Evolutionary conservation across 306 rosid species (phyloP).

Genomic region (Hippophae gyantsensis): DNA sequence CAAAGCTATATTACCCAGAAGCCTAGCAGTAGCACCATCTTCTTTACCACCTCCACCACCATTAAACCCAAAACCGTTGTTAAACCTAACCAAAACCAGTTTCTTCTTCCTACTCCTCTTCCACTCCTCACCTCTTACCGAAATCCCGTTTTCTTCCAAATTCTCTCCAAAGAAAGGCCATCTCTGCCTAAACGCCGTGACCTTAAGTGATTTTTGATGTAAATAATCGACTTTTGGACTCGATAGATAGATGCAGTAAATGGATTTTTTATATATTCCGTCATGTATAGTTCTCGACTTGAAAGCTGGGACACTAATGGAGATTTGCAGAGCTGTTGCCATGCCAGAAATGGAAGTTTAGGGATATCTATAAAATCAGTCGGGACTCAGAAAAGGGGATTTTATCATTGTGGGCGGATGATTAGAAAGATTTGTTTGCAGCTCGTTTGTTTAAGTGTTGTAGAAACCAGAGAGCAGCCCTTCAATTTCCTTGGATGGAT

Average conservation of each 20-base stretch:
- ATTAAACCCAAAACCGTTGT: slow-evolving; percentile 69
- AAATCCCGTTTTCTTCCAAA: slow-evolving; percentile 26
- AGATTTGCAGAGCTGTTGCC: slow-evolving; percentile 38
- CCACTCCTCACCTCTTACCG: slow-evolving; percentile 29
- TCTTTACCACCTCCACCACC: slow-evolving; percentile 62
- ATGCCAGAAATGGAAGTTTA: slow-evolving; percentile 22
- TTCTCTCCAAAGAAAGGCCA: slow-evolving; percentile 22
- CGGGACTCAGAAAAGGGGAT: neutral
- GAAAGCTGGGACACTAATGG: slow-evolving; percentile 35
- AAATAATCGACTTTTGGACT: slow-evolving; percentile 30
- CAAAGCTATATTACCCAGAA: slow-evolving; percentile 72
- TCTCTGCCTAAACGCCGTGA: slow-evolving; percentile 28
- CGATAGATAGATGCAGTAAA: slow-evolving; percentile 21
- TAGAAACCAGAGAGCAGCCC: neutral
- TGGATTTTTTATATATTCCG: slow-evolving; percentile 31
- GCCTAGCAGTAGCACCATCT: slow-evolving; percentile 58
- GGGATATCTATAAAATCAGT: slow-evolving; percentile 16
- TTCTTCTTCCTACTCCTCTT: slow-evolving; percentile 39
- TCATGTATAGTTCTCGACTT: slow-evolving; percentile 24
- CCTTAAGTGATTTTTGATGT: slow-evolving; percentile 23
- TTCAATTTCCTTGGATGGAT: neutral
- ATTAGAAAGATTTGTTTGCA: neutral
- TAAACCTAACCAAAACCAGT: slow-evolving; percentile 51
- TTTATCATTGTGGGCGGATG: slow-evolving; percentile 12
- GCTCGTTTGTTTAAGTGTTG: neutral